Evolutionary conservation across 805 yeast species (phyloP).

Genomic region (Starmerella bombicola): DNA sequence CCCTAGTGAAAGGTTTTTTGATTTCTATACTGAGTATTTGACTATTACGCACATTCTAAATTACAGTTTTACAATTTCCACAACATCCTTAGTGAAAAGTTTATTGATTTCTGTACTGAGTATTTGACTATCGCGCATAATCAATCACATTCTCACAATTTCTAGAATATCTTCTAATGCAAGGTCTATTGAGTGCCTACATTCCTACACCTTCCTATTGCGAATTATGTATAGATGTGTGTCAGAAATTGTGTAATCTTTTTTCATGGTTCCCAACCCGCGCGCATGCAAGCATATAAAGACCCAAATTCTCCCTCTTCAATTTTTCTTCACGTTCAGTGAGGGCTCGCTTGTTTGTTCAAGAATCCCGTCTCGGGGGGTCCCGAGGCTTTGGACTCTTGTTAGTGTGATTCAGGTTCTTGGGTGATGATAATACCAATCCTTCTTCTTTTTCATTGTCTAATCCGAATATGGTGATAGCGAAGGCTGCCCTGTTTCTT

Average conservation of each 20-base stretch:
- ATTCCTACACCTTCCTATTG: conserved; percentile 77
- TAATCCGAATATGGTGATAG: conserved; percentile 34
- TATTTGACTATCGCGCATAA: no score
- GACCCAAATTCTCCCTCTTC: background rate
- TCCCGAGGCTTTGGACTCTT: conserved; percentile 6
- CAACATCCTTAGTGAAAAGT: no score
- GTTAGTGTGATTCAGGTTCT: conserved; percentile 3
- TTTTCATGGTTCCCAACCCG: background rate
- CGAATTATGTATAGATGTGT: conserved; percentile 55
- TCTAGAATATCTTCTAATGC: no score
- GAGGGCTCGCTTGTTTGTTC: background rate
- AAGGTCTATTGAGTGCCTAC: no score
- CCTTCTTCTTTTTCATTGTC: conserved; percentile 28
- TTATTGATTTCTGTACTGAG: no score
- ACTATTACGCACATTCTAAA: no score
- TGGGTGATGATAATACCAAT: conserved; percentile 30
- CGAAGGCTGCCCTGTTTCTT: conserved; percentile 26
- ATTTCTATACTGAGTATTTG: no score
- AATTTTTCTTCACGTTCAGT: background rate
- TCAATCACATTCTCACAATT: no score
- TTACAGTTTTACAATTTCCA: no score
- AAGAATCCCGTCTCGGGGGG: conserved; percentile 11
- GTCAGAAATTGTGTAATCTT: conserved; percentile 2
- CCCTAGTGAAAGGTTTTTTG: no score
- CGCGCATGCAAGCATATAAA: conserved; percentile 4